Evolutionary conservation across 176 grass and related monocot species (phyloP), one percentile per base, ranked within the genome.

Genomic region (Eremochloa ophiuroides): DNA sequence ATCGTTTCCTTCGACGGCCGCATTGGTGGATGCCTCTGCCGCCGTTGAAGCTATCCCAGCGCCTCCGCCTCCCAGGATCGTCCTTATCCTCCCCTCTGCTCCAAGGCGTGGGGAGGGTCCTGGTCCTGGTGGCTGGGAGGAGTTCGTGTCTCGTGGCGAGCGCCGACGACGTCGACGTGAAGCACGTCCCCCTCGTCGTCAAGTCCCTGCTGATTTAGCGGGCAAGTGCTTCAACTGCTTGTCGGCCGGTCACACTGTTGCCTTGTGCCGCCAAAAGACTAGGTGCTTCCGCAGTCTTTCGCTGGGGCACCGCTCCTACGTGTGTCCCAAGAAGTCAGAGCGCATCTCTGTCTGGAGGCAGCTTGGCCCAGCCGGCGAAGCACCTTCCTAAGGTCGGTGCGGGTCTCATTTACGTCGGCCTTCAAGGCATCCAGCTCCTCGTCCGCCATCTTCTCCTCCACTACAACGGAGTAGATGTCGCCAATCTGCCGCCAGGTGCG

Each of bases 31-130:
- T 0, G 20, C 10, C 2, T 7, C 51, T 20, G 51, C 20, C 51
- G 51, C 8, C 0, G 51, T 23, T 1, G 51, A 55, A 9, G 51
- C 1, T 23, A n/a, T 55, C 51, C 51, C 51, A 0, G 2, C 6
- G 13, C 51, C 51, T 40, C 8, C 38, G 6, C 6, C 51, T 55
- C 51, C 51, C 20, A 55, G 8, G 51, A 55, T 55, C 7, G 20
- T 55, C 5, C 51, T 55, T 7, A 9, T 55, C 7, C 51, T 20
- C 8, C 8, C 51, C 11, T 4, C 51, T 7, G 33, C 16, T 2
- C 2, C 31, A 7, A 2, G 31, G 16, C 7, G 18, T 2, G 16
- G 6, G 1, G 6, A 0, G 20, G 0, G 2, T 2, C 35, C 9
- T 12, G 35, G 38, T 6, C 9, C 8, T 1, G 65, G 6, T 0